Evolutionary conservation across 495 filamentous ascomycete genomes (phyloP), one percentile per base, ranked within the genome.

Genomic region (Neurospora pannonica): DNA sequence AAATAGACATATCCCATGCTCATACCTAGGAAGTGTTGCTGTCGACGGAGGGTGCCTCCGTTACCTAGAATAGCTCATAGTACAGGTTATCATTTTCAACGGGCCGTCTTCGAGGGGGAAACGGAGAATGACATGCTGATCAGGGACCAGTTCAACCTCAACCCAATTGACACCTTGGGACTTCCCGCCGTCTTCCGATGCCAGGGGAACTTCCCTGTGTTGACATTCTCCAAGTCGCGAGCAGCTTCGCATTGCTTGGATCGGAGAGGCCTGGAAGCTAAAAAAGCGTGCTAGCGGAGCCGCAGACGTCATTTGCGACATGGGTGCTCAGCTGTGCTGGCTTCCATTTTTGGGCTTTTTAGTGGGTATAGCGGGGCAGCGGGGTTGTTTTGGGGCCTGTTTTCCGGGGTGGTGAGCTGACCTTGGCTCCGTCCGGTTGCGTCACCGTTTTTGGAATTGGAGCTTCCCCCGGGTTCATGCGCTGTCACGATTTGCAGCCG

Each of bases 241-340:
- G 69, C 69, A 71, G 70, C n/a, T 40, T 71, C 36, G 36, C 34
- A 19, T 71, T 43, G n/a, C 70, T 38, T 40, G 34, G 34, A 39
- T 39, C 36, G 69, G 69, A 38, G 70, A 40, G 70, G 70, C 9
- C 34, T 38, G 70, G 70, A 71, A 71, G 38, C 38, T 37, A 70
- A 46, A 71, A 71, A 38, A 28, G 40, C 37, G 39, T 28, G 37
- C 37, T 38, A 54, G 74, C 70, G 76, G 77, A 77, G 74, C 77
- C 77, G 73, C 75, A 76, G 75, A 81, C 78, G 80, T 81, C 80
- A 81, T 80, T 73, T 73, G 43, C 36, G 72, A 72, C 76, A 42
- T 46, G 77, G 77, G 76, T 74, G 54, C 54, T 67, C 54, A 67
- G 71, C 31, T 60, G 71, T 60, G 43, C 43, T 72, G 31, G 31